Base-by-base conservation (phyloP, 495 filamentous ascomycete species). In the Neurospora sp. region DNA sequence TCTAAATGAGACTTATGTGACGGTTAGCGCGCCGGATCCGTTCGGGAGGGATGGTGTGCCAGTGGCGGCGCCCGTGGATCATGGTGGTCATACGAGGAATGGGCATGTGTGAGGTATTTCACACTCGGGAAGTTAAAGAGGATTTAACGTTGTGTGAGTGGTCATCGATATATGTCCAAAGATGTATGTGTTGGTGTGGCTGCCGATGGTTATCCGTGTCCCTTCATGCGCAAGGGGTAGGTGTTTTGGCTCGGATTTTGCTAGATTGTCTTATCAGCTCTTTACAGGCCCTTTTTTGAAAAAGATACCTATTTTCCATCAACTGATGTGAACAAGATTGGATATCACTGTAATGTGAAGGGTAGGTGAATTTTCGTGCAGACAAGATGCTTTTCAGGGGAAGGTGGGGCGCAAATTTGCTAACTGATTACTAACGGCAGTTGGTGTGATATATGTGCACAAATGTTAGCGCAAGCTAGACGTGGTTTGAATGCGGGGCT, bases 1-100 rank as follows among this genome's bases (percentile, higher is more conserved):
- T 68, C 73, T 80, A 9, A 82, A 82, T 3, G 83, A 85, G 20
- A 81, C 76, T 44, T 85, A 84, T 69, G 79, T 81, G n/a, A 68
- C 71, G 35, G 53, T 61, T 31, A 8, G 53, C 0, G 53, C 2
- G 53, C 2, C 53, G 12, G 53, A 61, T 61, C 53, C 53, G 53
- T n/a, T n/a, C n/a, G n/a, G n/a, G n/a, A n/a, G n/a, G n/a, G n/a
- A n/a, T n/a, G n/a, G n/a, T n/a, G n/a, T n/a, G n/a, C n/a, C n/a
- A n/a, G n/a, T n/a, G n/a, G n/a, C n/a, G n/a, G n/a, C n/a, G n/a
- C n/a, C n/a, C n/a, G n/a, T 12, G 47, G 22, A 59, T 27, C 9
- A 6, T 27, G 9, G 35, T 61, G 53, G 53, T 6, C 22, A 31
- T 16, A 31, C 53, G n/a, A n/a, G n/a, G n/a, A n/a, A n/a, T n/a